phyloP scores from a whole-genome alignment of 805 yeast species.

The Wickerhamiella brachini region DNA sequence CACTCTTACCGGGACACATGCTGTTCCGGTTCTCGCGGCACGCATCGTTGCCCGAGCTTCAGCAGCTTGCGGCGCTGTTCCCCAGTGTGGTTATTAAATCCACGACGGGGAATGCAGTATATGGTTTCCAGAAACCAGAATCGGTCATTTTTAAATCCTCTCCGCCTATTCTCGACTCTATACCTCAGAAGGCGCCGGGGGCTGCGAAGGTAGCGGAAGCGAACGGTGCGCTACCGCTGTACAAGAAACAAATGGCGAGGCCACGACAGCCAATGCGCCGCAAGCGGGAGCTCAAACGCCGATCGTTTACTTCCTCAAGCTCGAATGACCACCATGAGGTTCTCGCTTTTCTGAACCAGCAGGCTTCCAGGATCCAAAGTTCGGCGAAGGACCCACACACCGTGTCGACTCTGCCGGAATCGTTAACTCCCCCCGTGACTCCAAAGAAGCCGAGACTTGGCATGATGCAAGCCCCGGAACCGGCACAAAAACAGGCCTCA shows the following conservation, averaged over 20 bases:
- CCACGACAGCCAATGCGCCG: neutral
- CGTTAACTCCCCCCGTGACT: neutral
- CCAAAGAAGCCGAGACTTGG: neutral
- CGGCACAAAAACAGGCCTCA: too few relatives aligned
- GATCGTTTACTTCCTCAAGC: neutral
- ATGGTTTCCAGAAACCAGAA: slow-evolving; percentile 1
- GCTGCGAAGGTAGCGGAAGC: neutral
- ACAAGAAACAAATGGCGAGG: neutral
- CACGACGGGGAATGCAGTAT: slow-evolving; percentile 3
- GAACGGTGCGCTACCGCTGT: neutral
- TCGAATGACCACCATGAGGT: neutral
- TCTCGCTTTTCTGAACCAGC: neutral
- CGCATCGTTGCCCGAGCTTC: slow-evolving; percentile 20
- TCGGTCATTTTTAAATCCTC: neutral
- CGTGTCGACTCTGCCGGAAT: neutral
- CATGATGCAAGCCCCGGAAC: neutral
- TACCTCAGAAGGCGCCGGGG: neutral
- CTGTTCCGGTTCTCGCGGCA: slow-evolving; percentile 22
- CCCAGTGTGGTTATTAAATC: slow-evolving; percentile 3
- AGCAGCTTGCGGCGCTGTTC: slow-evolving; percentile 13
- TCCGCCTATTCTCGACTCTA: neutral
- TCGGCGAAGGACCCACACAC: neutral
- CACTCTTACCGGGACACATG: slow-evolving; percentile 16
- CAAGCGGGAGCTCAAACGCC: neutral
- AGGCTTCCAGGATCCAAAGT: neutral